Evolutionary conservation across 225 moss, liverwort and hornwort species (phyloP).

Genomic region (Bryoerythrophyllum caledonicum): DNA sequence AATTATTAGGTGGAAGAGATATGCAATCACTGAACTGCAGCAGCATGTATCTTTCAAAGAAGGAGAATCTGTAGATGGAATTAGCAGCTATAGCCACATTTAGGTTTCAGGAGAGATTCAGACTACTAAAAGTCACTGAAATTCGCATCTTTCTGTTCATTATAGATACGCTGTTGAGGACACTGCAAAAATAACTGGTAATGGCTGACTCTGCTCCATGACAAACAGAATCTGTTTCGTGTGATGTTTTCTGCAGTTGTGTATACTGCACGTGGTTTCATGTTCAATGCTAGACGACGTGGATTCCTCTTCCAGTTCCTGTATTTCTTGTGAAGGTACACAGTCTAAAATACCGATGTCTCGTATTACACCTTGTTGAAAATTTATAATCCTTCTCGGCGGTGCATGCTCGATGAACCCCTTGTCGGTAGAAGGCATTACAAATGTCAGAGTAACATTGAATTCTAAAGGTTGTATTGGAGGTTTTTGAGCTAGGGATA

Average conservation of each 20-base stretch:
- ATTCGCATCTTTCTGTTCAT: constrained; percentile 23
- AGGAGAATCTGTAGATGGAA: not conserved
- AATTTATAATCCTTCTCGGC: not conserved
- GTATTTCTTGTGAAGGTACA: not conserved
- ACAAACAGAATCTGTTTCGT: not conserved
- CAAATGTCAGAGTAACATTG: too few species aligned
- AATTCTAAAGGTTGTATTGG: too few species aligned
- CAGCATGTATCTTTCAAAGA: constrained; percentile 11
- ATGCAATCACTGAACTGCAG: constrained; percentile 6
- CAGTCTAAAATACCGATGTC: not conserved
- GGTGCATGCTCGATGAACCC: too few species aligned
- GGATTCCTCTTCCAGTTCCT: not conserved
- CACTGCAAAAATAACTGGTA: constrained; percentile 15
- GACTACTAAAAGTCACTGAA: constrained; percentile 1
- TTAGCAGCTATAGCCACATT: constrained; percentile 10
- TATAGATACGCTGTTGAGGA: constrained; percentile 6
- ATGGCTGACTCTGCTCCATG: not conserved
- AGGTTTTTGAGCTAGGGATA: too few species aligned
- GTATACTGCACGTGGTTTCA: not conserved
- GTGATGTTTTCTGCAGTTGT: constrained; percentile 14
- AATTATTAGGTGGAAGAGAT: constrained; percentile 6
- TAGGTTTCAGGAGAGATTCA: constrained; percentile 16
- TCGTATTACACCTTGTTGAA: not conserved
- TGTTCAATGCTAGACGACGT: not conserved
- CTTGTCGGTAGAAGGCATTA: too few species aligned